These are phyloP conservation scores for Periconia sp. DNA, from an alignment of 2,329 filamentous ascomycete species.

Conservation along the genomic window DNA sequence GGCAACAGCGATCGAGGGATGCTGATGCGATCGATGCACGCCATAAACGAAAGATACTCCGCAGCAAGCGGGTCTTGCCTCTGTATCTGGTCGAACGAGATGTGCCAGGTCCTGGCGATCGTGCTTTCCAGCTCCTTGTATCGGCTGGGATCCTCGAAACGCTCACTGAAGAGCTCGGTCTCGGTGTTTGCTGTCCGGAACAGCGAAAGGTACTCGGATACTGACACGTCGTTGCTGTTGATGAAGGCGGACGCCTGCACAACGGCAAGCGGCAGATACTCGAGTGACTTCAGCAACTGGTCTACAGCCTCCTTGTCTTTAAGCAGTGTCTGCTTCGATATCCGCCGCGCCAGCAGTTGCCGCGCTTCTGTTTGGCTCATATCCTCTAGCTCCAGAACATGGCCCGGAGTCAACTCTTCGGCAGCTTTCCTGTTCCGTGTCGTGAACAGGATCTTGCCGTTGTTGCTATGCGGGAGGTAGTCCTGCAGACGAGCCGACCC, in stretches of 20 bases:
- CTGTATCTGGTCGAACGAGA: conserved; percentile 42
- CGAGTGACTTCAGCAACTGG: conserved; percentile 31
- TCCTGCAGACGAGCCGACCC: conserved; percentile 14
- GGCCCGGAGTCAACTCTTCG: conserved; percentile 8
- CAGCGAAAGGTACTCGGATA: conserved; percentile 5
- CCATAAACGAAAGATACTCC: conserved; percentile 42
- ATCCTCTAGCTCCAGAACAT: conserved; percentile 23
- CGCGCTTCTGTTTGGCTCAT: conserved; percentile 16
- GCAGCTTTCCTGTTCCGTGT: conserved; percentile 18
- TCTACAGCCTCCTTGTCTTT: conserved; percentile 11
- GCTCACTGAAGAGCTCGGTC: conserved; percentile 28
- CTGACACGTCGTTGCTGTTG: conserved; percentile 3
- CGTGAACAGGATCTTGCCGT: conserved; percentile 38
- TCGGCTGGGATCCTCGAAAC: conserved; percentile 35
- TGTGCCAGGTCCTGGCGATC: conserved; percentile 42
- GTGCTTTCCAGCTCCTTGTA: conserved; percentile 40
- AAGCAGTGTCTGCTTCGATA: conserved; percentile 11
- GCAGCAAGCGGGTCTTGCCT: conserved; percentile 31
- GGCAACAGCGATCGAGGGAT: conserved; percentile 31
- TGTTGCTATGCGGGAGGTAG: conserved; percentile 34
- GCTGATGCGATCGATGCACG: conserved; percentile 30
- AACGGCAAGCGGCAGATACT: conserved; percentile 14
- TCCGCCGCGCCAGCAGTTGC: conserved; percentile 8
- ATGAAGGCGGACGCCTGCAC: conserved; percentile 9
- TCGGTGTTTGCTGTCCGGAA: conserved; percentile 26